Base-by-base conservation (phyloP, 768 basidiomycete genomes). In the Suillus bovinus region DNA sequence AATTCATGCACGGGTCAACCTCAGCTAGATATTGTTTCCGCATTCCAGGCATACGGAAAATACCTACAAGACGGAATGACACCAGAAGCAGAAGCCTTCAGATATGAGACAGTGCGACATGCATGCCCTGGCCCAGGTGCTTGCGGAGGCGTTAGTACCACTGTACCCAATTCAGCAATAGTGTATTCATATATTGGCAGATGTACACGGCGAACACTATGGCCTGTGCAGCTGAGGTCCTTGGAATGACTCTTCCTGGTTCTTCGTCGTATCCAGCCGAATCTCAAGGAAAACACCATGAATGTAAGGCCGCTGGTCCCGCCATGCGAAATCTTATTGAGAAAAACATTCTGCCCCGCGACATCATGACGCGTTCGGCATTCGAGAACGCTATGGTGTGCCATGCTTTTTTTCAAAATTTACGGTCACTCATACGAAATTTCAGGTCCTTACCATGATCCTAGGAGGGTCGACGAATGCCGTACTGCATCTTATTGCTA, bases 141-240 rank as follows among this genome's bases (percentile, higher is more conserved):
- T 56, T 99, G 97, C 76, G 97, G 97, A 73, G 96, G 96, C 66
- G 94, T 96, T 73, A 76, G 92, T 84, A 20, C 42, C 34, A 24
- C 17, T 38, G 41, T 59, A 38, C 31, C 64, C 59, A 20, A 10
- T 13, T 49, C 42, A 50, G 24, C 46, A 27, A 36, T 41, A 31
- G 31, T 52, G 44, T 11, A 0, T 42, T 6, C 14, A 31, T 20
- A 67, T 63, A 17, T 62, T 71, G 38, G 61, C 63, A 95, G 94
- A 96, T 96, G 94, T 96, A 96, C 75, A 97, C 95, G 6, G 93
- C 94, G 39, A 99, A 99, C 76, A 99, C 97, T 3, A 98, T 99
- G 93, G 94, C 96, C 5, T 94, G 93, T 66, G 94, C 95, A 17
- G 84, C 93, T 49, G 97, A 99, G 77, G 95, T 90, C 1, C 75